A percentile compares a stretch with the other conserved stretches of the same genome.
Evolutionary conservation across 2,329 filamentous ascomycete genomes (phyloP).

Genomic region (Tolypocladium inflatum): DNA sequence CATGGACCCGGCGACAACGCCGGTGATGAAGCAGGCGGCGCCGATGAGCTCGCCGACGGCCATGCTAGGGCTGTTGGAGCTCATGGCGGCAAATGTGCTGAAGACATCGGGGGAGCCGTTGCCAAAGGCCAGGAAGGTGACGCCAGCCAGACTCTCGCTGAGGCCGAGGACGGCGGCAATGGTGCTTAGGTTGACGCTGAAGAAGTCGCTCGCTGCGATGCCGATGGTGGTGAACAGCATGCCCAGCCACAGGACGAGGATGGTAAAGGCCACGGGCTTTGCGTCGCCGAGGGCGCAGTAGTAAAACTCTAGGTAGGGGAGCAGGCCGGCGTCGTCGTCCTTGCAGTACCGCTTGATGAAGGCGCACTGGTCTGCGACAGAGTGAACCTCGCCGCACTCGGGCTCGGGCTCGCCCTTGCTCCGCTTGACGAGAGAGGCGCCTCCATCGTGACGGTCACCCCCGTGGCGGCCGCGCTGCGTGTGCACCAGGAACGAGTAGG

Average conservation of each 20-base stretch:
- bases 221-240: constrained; percentile 94
- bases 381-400: constrained; percentile 73
- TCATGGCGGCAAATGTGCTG: constrained; percentile 97
- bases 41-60: constrained; percentile 92
- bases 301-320: constrained; percentile 84
- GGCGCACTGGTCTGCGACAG: constrained; percentile 70
- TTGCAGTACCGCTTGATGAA: constrained; percentile 76
- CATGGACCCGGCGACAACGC: constrained; percentile 95
- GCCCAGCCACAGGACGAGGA: constrained; percentile 75
- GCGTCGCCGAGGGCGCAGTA: constrained; percentile 67
- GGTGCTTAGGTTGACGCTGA: constrained; percentile 92
- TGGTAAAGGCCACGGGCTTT: constrained; percentile 67
- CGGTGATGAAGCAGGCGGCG: constrained; percentile 90
- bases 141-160: constrained; percentile 91
- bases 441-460: constrained; percentile 2
- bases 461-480: constrained; percentile 6
- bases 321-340: constrained; percentile 81
- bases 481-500: constrained; percentile 31
- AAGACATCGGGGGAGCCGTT: constrained; percentile 98
- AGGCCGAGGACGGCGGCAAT: constrained; percentile 82
- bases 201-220: constrained; percentile 96
- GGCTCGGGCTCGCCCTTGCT: constrained; percentile 31
- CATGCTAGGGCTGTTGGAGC: constrained; percentile 91
- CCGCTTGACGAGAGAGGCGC: constrained; percentile 14
- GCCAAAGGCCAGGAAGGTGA: constrained; percentile 92